Base-by-base conservation (phyloP, 2,329 filamentous ascomycete species). In the Cladophialophora yegresii region DNA sequence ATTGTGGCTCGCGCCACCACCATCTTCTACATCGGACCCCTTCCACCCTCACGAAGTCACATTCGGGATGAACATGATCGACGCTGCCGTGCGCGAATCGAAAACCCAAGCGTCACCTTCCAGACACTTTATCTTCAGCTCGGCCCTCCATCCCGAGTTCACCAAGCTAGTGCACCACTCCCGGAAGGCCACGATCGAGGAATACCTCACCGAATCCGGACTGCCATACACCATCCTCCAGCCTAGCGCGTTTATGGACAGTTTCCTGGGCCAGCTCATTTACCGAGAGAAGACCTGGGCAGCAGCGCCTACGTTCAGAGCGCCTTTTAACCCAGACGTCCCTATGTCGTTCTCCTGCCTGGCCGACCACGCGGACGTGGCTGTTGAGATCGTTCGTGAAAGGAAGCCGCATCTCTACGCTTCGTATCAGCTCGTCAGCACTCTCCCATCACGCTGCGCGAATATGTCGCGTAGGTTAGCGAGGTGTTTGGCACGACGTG, bases 141-240 rank as follows among this genome's bases (percentile, higher is more conserved):
- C 71, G 16, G 76, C 77, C 26, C 62, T 76, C 2, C 68, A 74
- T 63, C 91, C 88, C 13, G 49, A 61, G 50, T 8, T 43, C 6
- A 54, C 45, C 33, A 54, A 54, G 50, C 16, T 61, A 22, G 30
- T 45, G 13, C 12, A 61, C 58, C 50, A 55, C 23, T 49, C 53
- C 50, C 33, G 33, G 22, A 55, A 55, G 20, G 12, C 49, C 22
- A 32, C 26, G 20, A 33, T 61, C 33, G 58, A 61, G n/a, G 58
- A 61, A 28, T 61, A 61, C 26, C 50, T 61, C 5, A 26, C 9
- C 16, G 58, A 54, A 13, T 54, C 58, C 32, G 30, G 22, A 16
- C 36, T 61, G 13, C 8, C 30, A n/a, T 61, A 61, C 58, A 61
- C 2, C 49, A 64, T 66, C 26, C 53, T 66, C 3, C 56, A 66